Conservation (phyloP, 805 yeast species). For the Candida loeiensis region DNA sequence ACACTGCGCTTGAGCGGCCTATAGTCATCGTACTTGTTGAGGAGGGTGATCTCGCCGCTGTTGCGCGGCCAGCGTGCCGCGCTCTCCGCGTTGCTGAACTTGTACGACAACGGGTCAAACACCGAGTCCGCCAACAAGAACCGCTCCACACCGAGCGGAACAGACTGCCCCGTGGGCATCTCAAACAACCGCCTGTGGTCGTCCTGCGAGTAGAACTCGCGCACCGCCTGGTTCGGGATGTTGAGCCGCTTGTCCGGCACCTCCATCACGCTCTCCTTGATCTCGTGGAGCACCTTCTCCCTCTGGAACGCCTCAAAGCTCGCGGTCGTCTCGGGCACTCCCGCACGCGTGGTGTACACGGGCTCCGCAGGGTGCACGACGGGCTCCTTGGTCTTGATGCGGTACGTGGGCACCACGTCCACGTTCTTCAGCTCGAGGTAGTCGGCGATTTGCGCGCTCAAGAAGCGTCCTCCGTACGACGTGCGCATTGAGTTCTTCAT, state of each 20-base stretch:
- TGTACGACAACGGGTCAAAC: constrained; percentile 56
- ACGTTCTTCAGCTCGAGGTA: constrained; percentile 32
- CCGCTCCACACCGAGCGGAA: constrained; percentile 59
- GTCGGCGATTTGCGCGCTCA: constrained; percentile 52
- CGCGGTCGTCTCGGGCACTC: constrained; percentile 34
- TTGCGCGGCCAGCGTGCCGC: constrained; percentile 32
- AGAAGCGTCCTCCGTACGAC: constrained; percentile 66
- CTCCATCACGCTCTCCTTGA: constrained; percentile 68
- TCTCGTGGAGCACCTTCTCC: constrained; percentile 58
- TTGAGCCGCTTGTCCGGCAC: constrained; percentile 42
- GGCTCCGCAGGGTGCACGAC: constrained; percentile 32
- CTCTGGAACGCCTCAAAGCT: constrained; percentile 57
- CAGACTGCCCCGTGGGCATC: constrained; percentile 69
- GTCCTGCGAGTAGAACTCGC: constrained; percentile 27
- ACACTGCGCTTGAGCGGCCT: constrained; percentile 64
- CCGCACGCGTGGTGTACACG: constrained; percentile 17
- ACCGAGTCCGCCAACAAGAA: constrained; percentile 67
- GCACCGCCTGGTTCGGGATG: constrained; percentile 18
- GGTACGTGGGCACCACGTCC: constrained; percentile 38
- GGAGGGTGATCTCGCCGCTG: constrained; percentile 51
- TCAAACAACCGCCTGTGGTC: constrained; percentile 53
- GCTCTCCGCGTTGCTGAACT: constrained; percentile 19
- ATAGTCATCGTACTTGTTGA: constrained; percentile 55
- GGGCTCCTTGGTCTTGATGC: constrained; percentile 45
- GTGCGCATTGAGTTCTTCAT: constrained; percentile 69